These are phyloP conservation scores for Gossypium anomalum DNA, from an alignment of 345 rosid genomes.

Conservation along the genomic window DNA sequence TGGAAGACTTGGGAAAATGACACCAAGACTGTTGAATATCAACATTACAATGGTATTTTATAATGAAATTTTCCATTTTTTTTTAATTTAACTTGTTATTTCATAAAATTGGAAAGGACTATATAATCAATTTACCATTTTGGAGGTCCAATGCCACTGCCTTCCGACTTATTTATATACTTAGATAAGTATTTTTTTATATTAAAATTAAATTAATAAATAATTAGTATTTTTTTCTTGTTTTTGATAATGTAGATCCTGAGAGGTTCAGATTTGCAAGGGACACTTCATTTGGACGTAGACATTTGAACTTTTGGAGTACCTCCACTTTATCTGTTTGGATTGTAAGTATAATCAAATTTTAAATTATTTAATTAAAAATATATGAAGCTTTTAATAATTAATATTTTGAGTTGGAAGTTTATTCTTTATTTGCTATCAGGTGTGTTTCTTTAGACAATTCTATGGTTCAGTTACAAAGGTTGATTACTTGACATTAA, in stretches of 20 bases:
- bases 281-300: background rate
- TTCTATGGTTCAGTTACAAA: slow-evolving; percentile 77
- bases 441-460: slow-evolving; percentile 94
- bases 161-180: too few relatives aligned
- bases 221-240: too few relatives aligned
- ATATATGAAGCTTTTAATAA: too few relatives aligned
- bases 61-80: too few relatives aligned
- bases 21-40: background rate
- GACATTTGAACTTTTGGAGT: background rate
- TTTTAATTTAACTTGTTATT: too few relatives aligned
- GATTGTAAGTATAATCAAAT: background rate
- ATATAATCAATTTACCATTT: too few relatives aligned
- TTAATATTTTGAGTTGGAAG: too few relatives aligned
- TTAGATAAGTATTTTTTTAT: too few relatives aligned
- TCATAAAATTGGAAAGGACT: too few relatives aligned
- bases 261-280: background rate
- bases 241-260: background rate
- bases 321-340: background rate
- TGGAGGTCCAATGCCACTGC: too few relatives aligned
- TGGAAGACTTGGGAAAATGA: background rate
- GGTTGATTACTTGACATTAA: slow-evolving; percentile 72
- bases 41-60: background rate
- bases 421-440: slow-evolving; percentile 8
- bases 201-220: too few relatives aligned
- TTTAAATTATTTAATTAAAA: too few relatives aligned